These are phyloP conservation scores for Rhodotorula sp. DNA, from an alignment of 1,284 basidiomycete species.

Conservation along the genomic window DNA sequence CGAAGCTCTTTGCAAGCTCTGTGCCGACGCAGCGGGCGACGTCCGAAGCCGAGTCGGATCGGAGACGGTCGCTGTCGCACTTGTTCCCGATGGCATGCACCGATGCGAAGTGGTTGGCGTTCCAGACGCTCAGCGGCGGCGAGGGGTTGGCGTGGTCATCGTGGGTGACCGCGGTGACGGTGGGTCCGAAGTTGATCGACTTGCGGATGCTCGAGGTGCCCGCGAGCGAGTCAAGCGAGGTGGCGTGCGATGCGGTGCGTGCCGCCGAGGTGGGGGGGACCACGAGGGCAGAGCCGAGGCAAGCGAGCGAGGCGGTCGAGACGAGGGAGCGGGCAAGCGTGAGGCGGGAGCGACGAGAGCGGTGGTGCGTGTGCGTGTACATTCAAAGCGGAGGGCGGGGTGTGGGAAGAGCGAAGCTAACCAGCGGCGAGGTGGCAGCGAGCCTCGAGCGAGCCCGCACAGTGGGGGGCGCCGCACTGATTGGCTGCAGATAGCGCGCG, in stretches of 20 bases:
- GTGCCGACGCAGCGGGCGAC: conserved; percentile 16
- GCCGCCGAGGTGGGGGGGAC: conserved; percentile 2
- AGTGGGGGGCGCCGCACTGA: no score
- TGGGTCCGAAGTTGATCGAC: conserved; percentile 44
- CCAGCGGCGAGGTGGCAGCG: no score
- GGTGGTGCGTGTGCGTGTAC: background rate
- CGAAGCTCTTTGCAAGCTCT: conserved; percentile 22
- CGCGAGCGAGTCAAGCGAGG: background rate
- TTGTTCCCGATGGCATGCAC: conserved; percentile 1
- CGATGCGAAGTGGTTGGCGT: conserved; percentile 9
- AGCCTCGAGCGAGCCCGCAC: no score
- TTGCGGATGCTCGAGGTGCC: conserved; percentile 33
- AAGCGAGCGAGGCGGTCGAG: conserved; percentile 17
- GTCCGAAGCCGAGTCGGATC: background rate
- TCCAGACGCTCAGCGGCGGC: conserved; percentile 19
- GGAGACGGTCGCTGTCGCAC: conserved; percentile 9
- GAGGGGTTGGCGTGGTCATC: conserved; percentile 10
- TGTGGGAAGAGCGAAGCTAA: background rate
- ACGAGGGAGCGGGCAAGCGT: conserved; percentile 5
- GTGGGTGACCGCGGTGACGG: conserved; percentile 5
- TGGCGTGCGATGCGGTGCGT: background rate
- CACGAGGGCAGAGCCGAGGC: conserved; percentile 10
- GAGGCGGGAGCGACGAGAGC: background rate
- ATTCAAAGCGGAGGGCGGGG: background rate
- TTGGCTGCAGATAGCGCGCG: no score